Conservation (phyloP, 768 basidiomycete genomes). For the Phlebiopsis flavidoalba region DNA sequence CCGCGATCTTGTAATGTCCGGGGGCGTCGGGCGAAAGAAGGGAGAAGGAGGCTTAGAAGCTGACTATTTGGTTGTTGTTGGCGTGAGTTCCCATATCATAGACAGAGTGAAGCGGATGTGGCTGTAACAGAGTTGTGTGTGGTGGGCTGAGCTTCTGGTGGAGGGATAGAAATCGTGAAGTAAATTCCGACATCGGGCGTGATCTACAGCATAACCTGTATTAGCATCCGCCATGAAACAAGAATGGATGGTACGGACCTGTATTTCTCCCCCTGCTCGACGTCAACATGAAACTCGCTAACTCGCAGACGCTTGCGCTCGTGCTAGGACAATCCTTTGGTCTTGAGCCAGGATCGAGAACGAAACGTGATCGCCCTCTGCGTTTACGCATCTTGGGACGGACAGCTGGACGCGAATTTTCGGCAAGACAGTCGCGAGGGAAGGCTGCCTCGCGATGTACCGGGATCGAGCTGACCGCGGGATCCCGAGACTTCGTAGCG, state of each 20-base stretch:
- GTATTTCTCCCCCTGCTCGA: constrained; percentile 62
- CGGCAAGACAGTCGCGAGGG: constrained; percentile 42
- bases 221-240: neutral
- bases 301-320: constrained; percentile 55
- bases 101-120: constrained; percentile 46
- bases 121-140: constrained; percentile 44
- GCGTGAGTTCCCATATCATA: constrained; percentile 40
- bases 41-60: constrained; percentile 33
- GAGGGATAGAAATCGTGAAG: constrained; percentile 51
- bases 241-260: constrained; percentile 35
- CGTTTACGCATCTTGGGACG: constrained; percentile 49
- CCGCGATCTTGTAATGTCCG: constrained; percentile 43
- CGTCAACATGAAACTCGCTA: constrained; percentile 47
- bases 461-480: constrained; percentile 6
- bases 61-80: constrained; percentile 25
- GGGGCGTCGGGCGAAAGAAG: constrained; percentile 41
- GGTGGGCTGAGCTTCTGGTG: constrained; percentile 60
- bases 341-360: constrained; percentile 58
- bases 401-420: constrained; percentile 63
- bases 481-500: constrained; percentile 21
- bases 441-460: constrained; percentile 13
- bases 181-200: constrained; percentile 35
- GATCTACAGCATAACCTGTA: constrained; percentile 28
- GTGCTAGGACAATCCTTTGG: constrained; percentile 41
- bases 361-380: constrained; percentile 44